Evolutionary conservation across 1,284 basidiomycete species (phyloP), one percentile per base, ranked within the genome.

Genomic region (Cryptococcus floricola): DNA sequence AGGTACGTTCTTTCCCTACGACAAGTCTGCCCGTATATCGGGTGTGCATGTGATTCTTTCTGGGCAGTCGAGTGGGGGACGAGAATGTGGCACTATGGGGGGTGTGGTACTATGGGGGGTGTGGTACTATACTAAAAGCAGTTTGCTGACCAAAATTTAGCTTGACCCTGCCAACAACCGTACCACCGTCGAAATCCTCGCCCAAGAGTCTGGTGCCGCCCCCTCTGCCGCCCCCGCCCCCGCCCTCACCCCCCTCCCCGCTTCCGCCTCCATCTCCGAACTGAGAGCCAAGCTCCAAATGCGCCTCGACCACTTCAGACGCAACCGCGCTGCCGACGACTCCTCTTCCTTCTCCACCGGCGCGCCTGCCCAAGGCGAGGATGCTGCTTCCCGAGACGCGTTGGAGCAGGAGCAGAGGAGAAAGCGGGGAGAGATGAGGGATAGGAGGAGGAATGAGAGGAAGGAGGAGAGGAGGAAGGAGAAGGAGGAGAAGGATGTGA

Each of bases 141-240:
- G 37, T 8, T 14, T 38, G 23, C 18, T 39, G 34, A 34, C 18
- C 28, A 23, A n/a, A 6, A 31, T 28, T 12, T 65, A 94, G 91
- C 87, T 95, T 63, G 91, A 96, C 73, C 92, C 92, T 1, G 85
- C 85, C 5, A 92, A 94, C 77, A 82, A 91, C 68, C 88, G 89
- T 75, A 87, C 87, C 8, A 81, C 91, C 37, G 67, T 89, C 19
- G 88, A 94, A 56, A 78, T 92, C 37, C 87, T 62, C 53, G 70
- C 59, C 77, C 23, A 58, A 60, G 48, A 41, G 9, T 19, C 41
- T 23, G 44, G 23, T 3, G 23, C 50, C 27, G 56, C 23, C 18
- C 10, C 43, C 14, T 19, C n/a, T n/a, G 19, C 19, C 19, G n/a
- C 25, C 12, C 43, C 53, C 31, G 23, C 58, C 39, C 72, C 71